These are phyloP conservation scores for Euphorbia celastroides DNA, from an alignment of 441 rosid species.

Conservation along the genomic window DNA sequence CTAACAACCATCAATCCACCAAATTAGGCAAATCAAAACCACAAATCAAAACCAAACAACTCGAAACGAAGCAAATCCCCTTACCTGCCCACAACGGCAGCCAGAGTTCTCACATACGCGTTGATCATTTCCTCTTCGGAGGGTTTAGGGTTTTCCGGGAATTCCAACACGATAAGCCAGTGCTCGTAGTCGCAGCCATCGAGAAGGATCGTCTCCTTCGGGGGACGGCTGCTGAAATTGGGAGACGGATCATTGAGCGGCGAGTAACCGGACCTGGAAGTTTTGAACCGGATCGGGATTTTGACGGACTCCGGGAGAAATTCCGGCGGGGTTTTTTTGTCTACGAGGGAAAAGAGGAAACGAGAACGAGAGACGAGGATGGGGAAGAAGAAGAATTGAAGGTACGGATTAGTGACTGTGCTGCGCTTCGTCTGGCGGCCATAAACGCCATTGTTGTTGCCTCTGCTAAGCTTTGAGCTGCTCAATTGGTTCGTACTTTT, in stretches of 20 bases:
- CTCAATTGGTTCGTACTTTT: not conserved
- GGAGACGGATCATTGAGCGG: conserved; percentile 92
- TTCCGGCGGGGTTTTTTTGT: conserved; percentile 23
- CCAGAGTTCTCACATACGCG: conserved; percentile 72
- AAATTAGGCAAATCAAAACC: not conserved
- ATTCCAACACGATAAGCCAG: conserved; percentile 96
- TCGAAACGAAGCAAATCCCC: not conserved
- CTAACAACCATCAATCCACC: conserved; percentile 24
- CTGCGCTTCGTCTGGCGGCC: conserved; percentile 47
- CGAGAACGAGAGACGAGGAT: conserved; percentile 39
- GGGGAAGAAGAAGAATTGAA: conserved; percentile 25
- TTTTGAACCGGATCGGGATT: conserved; percentile 44
- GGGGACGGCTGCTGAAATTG: conserved; percentile 89
- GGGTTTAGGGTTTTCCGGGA: conserved; percentile 63
- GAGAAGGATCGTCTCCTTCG: conserved; percentile 82
- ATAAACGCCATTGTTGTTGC: conserved; percentile 44
- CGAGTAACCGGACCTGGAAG: conserved; percentile 71
- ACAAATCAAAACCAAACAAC: not conserved
- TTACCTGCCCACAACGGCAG: conserved; percentile 71
- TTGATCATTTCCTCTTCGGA: conserved; percentile 76
- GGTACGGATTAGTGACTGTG: conserved; percentile 33
- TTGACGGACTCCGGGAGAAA: conserved; percentile 28
- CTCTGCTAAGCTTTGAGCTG: not conserved
- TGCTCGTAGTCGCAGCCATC: conserved; percentile 96
- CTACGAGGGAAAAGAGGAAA: conserved; percentile 31